Percentiles rank a stretch among this genome's conserved stretches.
These are phyloP conservation scores for Cladophialophora yegresii DNA, from an alignment of 2,329 filamentous ascomycete genomes.

Conservation along the genomic window DNA sequence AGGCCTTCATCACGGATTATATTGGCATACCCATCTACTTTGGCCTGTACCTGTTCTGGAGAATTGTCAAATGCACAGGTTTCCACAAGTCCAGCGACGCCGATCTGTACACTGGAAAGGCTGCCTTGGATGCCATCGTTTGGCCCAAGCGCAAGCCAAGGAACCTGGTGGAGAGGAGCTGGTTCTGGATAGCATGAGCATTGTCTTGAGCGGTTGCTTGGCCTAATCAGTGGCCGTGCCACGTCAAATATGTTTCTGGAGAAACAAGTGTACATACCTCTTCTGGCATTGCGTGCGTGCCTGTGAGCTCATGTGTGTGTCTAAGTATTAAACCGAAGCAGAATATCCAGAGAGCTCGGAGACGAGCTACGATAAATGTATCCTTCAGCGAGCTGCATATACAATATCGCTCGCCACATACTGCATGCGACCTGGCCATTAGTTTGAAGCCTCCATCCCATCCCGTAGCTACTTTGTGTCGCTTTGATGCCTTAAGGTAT, in stretches of 20 bases:
- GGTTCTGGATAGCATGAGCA: conserved; percentile 41
- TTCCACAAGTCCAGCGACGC: conserved; percentile 39
- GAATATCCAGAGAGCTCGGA: no score
- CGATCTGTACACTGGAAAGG: conserved; percentile 42
- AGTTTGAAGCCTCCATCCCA: no score
- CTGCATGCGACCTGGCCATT: no score
- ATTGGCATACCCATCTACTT: conserved; percentile 51
- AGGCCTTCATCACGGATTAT: conserved; percentile 56
- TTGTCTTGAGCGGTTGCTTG: neutral
- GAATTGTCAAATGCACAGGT: conserved; percentile 38
- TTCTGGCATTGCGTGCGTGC: no score
- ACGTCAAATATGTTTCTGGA: neutral
- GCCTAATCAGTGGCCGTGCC: neutral
- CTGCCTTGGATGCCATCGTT: conserved; percentile 40
- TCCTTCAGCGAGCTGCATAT: no score
- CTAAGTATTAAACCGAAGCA: no score
- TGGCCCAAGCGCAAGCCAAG: conserved; percentile 41
- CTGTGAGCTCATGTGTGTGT: no score
- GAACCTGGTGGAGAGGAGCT: conserved; percentile 41
- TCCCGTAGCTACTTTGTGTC: no score
- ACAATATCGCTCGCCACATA: no score
- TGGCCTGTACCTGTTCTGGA: conserved; percentile 42
- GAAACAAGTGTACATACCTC: conserved; percentile 4
- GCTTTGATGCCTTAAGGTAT: no score
- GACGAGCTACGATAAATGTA: no score